Evolutionary conservation across 2,329 filamentous ascomycete species (phyloP), one percentile per base, ranked within the genome.

Genomic region (Penicillium griseofulvum): DNA sequence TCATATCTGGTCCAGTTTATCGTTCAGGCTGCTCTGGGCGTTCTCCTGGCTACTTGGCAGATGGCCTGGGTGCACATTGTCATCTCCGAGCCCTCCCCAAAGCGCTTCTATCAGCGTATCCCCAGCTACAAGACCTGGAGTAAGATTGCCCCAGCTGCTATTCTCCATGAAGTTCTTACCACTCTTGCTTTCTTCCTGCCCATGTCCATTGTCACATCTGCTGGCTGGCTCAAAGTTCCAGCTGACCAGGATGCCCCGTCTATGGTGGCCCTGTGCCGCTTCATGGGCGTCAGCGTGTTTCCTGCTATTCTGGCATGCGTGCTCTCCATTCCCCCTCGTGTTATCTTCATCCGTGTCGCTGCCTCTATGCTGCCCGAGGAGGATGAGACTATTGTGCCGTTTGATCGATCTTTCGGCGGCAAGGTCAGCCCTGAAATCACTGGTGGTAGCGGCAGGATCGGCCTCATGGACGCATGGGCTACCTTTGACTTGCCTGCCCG

Each of bases 41-140:
- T 93, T 22, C 72, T 82, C 19, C 78, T 89, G 31, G 83, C 87
- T 36, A 88, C 88, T 66, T 73, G 93, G 56, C 83, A 85, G 70
- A 83, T 92, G 63, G 82, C 85, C 50, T 96, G 91, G 91, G 89
- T 91, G 4, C 91, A 96, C 72, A 87, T 89, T 66, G 84, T 96
- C 70, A 91, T 97, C 68, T 87, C 90, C 2, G 80, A 84, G 50
- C 84, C 86, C 5, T 87, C 83, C 54, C 68, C 78, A 45, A 82
- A 83, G 70, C 77, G 76, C 63, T 91, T 87, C 79, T 89, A 82
- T 75, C 77, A 81, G 66, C 88, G 90, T 54, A 81, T 96, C 49
- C 87, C 88, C 16, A 75, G 84, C 43, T 83, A 85, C 71, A 80
- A 79, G 68, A 80, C 84, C 49, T 88, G 87, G 77, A 80, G 83